phyloP scores from a whole-genome alignment of 768 basidiomycete genomes.

The Serpula lacrymans region DNA sequence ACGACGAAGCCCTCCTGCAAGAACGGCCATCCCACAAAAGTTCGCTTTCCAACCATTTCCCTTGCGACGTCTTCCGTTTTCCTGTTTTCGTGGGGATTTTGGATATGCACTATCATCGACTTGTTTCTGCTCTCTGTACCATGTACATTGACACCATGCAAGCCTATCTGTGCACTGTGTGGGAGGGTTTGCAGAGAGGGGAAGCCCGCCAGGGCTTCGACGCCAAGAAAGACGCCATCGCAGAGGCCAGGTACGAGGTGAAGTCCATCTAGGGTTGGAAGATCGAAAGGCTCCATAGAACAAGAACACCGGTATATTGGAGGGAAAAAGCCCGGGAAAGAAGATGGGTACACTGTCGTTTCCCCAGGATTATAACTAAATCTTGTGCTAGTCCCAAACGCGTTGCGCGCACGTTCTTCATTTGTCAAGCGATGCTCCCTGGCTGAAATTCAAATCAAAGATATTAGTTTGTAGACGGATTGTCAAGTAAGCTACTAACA shows the following conservation, averaged over 20 bases:
- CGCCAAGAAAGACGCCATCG: slow-evolving; percentile 85
- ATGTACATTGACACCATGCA: slow-evolving; percentile 92
- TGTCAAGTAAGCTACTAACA: slow-evolving; percentile 39
- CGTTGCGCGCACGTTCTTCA: slow-evolving; percentile 76
- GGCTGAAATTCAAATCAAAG: slow-evolving; percentile 37
- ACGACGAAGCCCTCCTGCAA: slow-evolving; percentile 87
- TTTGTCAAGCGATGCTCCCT: slow-evolving; percentile 72
- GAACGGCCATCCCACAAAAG: slow-evolving; percentile 92
- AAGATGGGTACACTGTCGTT: slow-evolving; percentile 79
- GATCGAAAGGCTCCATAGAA: slow-evolving; percentile 75
- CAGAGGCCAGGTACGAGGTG: slow-evolving; percentile 84
- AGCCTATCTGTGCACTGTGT: slow-evolving; percentile 68
- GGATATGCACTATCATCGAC: slow-evolving; percentile 86
- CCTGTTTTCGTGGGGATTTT: slow-evolving; percentile 65
- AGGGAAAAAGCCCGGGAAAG: slow-evolving; percentile 94
- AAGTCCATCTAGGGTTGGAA: slow-evolving; percentile 83
- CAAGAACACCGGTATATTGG: slow-evolving; percentile 78
- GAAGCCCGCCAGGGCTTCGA: slow-evolving; percentile 89
- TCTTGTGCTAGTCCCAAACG: slow-evolving; percentile 73
- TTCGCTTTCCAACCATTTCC: slow-evolving; percentile 70
- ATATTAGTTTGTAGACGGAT: background rate
- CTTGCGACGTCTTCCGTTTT: slow-evolving; percentile 73
- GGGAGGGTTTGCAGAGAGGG: slow-evolving; percentile 91
- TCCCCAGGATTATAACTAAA: slow-evolving; percentile 68
- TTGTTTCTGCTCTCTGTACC: slow-evolving; percentile 88